phyloP scores from a whole-genome alignment of 1,139 yeast genomes.

The Saccharomycopsis hybrid region DNA sequence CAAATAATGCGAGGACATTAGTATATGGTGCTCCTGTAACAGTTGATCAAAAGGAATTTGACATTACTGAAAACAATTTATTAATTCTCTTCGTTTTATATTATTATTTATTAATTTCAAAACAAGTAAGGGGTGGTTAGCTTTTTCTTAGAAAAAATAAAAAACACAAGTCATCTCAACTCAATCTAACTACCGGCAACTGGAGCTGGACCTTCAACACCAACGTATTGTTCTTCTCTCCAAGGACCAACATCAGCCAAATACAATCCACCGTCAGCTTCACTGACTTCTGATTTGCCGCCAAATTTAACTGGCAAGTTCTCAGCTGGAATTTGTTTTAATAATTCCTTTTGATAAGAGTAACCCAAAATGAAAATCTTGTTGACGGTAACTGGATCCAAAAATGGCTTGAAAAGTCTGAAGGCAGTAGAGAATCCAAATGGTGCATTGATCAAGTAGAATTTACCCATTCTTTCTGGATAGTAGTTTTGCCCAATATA shows the following conservation, averaged over 20 bases:
- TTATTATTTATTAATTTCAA: too few species aligned
- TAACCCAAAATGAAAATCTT: slow-evolving; percentile 86
- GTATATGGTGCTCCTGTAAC: too few species aligned
- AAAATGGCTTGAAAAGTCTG: slow-evolving; percentile 81
- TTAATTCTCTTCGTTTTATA: too few species aligned
- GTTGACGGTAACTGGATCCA: slow-evolving; percentile 97
- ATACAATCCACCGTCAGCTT: slow-evolving; percentile 71
- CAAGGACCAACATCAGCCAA: slow-evolving; percentile 94
- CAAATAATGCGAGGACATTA: too few species aligned
- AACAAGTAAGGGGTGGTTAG: too few species aligned
- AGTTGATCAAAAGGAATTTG: too few species aligned
- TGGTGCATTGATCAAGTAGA: slow-evolving; percentile 80
- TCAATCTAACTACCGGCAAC: slow-evolving; percentile 35
- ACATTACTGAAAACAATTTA: too few species aligned
- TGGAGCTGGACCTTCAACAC: slow-evolving; percentile 85
- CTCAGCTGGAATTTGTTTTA: slow-evolving; percentile 89
- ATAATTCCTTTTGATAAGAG: slow-evolving; percentile 70
- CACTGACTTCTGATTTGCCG: slow-evolving; percentile 63
- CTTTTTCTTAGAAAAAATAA: too few species aligned
- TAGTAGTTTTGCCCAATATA: slow-evolving; percentile 93
- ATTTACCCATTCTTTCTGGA: slow-evolving; percentile 99
- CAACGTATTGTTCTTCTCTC: slow-evolving; percentile 82
- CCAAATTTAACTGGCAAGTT: slow-evolving; percentile 90
- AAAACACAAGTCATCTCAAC: too few species aligned
- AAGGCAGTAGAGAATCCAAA: slow-evolving; percentile 75